Evolutionary conservation across 805 yeast species (phyloP).

Genomic region (Lipomyces spencermartinsiae): DNA sequence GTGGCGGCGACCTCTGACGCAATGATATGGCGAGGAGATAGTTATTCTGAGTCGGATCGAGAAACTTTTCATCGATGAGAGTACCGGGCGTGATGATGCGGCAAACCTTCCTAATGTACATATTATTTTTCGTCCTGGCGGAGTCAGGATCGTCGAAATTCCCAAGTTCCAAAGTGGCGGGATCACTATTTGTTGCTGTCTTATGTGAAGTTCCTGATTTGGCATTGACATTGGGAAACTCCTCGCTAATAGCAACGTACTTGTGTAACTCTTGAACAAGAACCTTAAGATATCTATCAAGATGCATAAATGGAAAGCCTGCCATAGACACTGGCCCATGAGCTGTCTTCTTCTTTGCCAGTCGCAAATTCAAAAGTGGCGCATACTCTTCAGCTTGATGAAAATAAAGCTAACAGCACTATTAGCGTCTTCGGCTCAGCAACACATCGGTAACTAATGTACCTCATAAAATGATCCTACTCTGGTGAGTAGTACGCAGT

Average conservation of each 20-base stretch:
- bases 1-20: conserved; percentile 6
- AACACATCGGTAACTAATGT: conserved; percentile 1
- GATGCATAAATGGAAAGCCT: conserved; percentile 80
- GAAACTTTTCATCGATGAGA: conserved; percentile 80
- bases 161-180: conserved; percentile 39
- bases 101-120: conserved; percentile 70
- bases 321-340: conserved; percentile 69
- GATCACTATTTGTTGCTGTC: conserved; percentile 32
- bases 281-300: conserved; percentile 74
- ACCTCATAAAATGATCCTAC: conserved; percentile 85
- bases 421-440: conserved; percentile 39
- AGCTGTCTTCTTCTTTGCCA: conserved; percentile 59
- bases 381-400: conserved; percentile 84
- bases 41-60: conserved; percentile 75
- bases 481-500: conserved; percentile 71
- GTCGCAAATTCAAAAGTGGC: conserved; percentile 70
- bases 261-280: conserved; percentile 72
- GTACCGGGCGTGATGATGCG: conserved; percentile 94
- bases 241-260: conserved; percentile 86
- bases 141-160: neutral
- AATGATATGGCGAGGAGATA: conserved; percentile 64
- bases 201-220: conserved; percentile 30
- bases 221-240: conserved; percentile 47
- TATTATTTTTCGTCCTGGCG: conserved; percentile 24
- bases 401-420: conserved; percentile 64